These are phyloP conservation scores for Phyllostachys edulis DNA, from an alignment of 176 grass and related monocot genomes.

Conservation along the genomic window DNA sequence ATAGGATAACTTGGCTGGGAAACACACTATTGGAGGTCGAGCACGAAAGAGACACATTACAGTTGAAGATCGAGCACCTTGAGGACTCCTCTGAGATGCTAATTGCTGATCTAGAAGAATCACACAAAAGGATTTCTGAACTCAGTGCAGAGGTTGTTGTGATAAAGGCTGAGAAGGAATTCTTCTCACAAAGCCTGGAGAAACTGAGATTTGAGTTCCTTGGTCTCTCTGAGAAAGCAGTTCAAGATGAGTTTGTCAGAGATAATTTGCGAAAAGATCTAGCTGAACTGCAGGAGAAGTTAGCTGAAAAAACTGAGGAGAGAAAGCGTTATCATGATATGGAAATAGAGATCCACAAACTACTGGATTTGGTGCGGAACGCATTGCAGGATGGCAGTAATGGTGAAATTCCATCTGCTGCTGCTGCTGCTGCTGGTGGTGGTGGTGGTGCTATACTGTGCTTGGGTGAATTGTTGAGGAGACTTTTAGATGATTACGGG, in stretches of 20 bases:
- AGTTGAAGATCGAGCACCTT: conserved; percentile 86
- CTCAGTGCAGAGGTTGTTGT: conserved; percentile 73
- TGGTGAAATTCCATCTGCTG: conserved; percentile 46
- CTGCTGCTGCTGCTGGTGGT: conserved; percentile 47
- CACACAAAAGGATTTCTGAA: conserved; percentile 88
- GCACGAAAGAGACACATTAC: conserved; percentile 75
- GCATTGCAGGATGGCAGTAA: conserved; percentile 38
- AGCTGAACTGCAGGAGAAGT: conserved; percentile 60
- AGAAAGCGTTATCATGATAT: conserved; percentile 38
- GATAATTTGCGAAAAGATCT: conserved; percentile 72
- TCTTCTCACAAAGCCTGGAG: conserved; percentile 75
- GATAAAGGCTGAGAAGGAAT: conserved; percentile 85
- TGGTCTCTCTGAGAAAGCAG: conserved; percentile 63
- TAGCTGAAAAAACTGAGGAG: conserved; percentile 64
- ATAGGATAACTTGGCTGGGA: conserved; percentile 72
- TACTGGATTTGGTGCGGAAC: conserved; percentile 62
- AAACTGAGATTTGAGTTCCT: conserved; percentile 85
- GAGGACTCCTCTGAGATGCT: conserved; percentile 97
- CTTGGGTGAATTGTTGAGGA: conserved; percentile 61
- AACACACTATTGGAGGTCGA: conserved; percentile 60
- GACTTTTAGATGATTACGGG: conserved; percentile 61
- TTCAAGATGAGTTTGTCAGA: conserved; percentile 79
- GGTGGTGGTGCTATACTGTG: conserved; percentile 29
- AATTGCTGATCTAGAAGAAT: conserved; percentile 81
- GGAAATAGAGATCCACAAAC: conserved; percentile 58